phyloP scores from a whole-genome alignment of 345 rosid genomes.

The Euphorbia tirucalli region DNA sequence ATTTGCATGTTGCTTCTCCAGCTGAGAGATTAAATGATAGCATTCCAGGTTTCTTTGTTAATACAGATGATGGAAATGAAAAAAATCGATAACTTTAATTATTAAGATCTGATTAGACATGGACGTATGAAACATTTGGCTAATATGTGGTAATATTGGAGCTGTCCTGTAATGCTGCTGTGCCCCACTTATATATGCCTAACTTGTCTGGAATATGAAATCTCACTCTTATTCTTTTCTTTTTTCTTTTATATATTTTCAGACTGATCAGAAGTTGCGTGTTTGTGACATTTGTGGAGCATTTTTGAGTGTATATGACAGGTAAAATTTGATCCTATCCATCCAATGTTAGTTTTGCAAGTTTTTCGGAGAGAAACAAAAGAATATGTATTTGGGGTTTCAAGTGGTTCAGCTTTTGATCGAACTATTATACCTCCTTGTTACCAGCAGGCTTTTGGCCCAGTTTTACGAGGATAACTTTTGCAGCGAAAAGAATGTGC shows the following conservation, averaged over 20 bases:
- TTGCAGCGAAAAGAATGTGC: slow-evolving; percentile 99
- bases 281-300: slow-evolving; percentile 99
- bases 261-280: slow-evolving; percentile 99
- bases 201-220: background rate
- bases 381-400: slow-evolving; percentile 65
- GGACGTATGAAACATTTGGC: background rate
- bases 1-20: background rate
- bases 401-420: slow-evolving; percentile 91
- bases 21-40: background rate
- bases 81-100: background rate
- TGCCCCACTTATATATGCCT: background rate
- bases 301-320: slow-evolving; percentile 96
- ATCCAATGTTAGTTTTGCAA: slow-evolving; percentile 11
- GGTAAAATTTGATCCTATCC: slow-evolving; percentile 47
- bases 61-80: background rate
- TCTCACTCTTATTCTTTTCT: background rate
- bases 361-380: slow-evolving; percentile 43
- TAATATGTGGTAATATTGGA: background rate
- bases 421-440: slow-evolving; percentile 89
- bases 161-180: background rate
- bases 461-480: slow-evolving; percentile 99
- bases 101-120: background rate
- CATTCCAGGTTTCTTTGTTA: background rate
- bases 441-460: slow-evolving; percentile 99
- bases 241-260: slow-evolving; percentile 24